phyloP scores from a whole-genome alignment of 345 rosid genomes.

The Odontarrhena argentea region DNA sequence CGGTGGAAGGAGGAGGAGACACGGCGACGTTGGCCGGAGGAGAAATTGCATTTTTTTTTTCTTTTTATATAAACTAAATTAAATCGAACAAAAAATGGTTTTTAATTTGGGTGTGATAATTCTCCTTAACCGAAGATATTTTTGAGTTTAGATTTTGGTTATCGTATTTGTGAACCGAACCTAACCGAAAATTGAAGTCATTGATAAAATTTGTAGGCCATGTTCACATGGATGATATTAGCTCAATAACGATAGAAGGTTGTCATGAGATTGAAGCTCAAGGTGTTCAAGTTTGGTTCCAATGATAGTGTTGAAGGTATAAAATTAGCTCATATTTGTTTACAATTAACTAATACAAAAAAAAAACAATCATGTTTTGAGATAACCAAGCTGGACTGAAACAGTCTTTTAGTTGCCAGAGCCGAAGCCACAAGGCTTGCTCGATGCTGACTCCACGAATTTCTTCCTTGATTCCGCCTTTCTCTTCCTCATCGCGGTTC shows the following conservation, averaged over 20 bases:
- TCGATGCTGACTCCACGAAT: slow-evolving; percentile 57
- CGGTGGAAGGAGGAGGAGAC: slow-evolving; percentile 32
- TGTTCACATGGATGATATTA: too few relatives aligned
- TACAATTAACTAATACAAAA: background rate
- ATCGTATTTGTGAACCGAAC: background rate
- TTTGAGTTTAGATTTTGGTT: background rate
- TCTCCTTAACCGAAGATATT: slow-evolving; percentile 27
- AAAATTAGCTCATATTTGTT: too few relatives aligned
- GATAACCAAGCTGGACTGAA: slow-evolving; percentile 1
- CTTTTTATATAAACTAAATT: background rate
- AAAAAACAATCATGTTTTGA: slow-evolving; percentile 19
- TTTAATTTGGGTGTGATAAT: background rate
- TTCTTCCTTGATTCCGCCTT: slow-evolving; percentile 65
- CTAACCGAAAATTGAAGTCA: slow-evolving; percentile 14
- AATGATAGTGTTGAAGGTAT: too few relatives aligned
- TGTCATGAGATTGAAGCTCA: too few relatives aligned
- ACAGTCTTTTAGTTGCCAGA: slow-evolving; percentile 46
- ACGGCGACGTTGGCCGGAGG: slow-evolving; percentile 37
- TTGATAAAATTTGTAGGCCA: background rate
- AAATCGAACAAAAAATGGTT: background rate
- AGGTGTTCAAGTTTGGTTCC: too few relatives aligned
- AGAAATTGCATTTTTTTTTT: slow-evolving; percentile 29
- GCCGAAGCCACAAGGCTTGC: slow-evolving; percentile 81
- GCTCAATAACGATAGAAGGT: too few relatives aligned
- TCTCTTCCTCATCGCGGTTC: slow-evolving; percentile 85